Percentiles rank a stretch among this genome's conserved stretches.
Conservation (phyloP, 2,329 filamentous ascomycete species). For the Epicoccum sorghinum region DNA sequence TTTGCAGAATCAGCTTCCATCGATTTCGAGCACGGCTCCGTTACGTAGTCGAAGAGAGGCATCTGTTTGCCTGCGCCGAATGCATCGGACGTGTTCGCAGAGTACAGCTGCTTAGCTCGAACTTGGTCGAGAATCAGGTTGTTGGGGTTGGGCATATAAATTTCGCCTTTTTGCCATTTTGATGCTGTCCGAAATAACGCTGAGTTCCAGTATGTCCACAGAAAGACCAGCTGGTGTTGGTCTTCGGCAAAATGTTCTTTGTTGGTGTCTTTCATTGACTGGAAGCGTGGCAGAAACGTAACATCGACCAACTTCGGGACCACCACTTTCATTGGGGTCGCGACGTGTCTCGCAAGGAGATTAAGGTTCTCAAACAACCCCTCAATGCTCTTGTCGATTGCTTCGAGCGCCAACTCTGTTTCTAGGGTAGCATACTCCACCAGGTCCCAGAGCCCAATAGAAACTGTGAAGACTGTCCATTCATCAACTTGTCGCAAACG, state of each 20-base stretch:
- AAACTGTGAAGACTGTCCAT: slow-evolving; percentile 45
- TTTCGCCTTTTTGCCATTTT: slow-evolving; percentile 38
- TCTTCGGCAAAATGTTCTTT: slow-evolving; percentile 36
- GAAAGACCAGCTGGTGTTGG: slow-evolving; percentile 42
- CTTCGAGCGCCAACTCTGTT: slow-evolving; percentile 33
- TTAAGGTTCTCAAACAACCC: slow-evolving; percentile 44
- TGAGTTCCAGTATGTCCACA: slow-evolving; percentile 46
- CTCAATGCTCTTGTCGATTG: slow-evolving; percentile 42
- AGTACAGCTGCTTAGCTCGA: slow-evolving; percentile 41
- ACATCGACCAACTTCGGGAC: slow-evolving; percentile 43
- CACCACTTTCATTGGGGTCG: slow-evolving; percentile 34
- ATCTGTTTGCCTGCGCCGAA: slow-evolving; percentile 38
- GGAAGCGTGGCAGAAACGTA: slow-evolving; percentile 45
- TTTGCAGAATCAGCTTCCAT: slow-evolving; percentile 16
- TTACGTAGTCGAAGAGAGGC: slow-evolving; percentile 43
- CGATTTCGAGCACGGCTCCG: slow-evolving; percentile 40
- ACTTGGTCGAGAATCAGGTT: slow-evolving; percentile 44
- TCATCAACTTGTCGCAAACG: slow-evolving; percentile 29
- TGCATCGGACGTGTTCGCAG: slow-evolving; percentile 40
- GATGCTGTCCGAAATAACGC: slow-evolving; percentile 36
- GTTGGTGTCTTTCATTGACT: slow-evolving; percentile 29
- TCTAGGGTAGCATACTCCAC: slow-evolving; percentile 41
- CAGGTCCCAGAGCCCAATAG: slow-evolving; percentile 47
- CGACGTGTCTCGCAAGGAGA: slow-evolving; percentile 35
- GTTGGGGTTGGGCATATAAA: slow-evolving; percentile 44